Evolutionary conservation across 2,329 filamentous ascomycete genomes (phyloP).

Genomic region (Fusarium odoratissimum): DNA sequence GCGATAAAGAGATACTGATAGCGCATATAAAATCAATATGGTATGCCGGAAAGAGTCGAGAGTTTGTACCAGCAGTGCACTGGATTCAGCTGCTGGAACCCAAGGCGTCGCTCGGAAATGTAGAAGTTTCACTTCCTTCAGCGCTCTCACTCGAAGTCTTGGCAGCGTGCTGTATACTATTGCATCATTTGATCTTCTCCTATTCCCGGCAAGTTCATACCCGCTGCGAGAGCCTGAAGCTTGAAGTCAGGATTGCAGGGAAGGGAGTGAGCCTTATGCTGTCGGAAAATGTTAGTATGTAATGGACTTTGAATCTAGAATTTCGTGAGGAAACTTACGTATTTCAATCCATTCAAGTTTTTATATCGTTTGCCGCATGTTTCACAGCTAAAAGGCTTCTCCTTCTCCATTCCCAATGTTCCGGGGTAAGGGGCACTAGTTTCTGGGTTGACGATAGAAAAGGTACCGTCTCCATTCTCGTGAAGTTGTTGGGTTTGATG

Average conservation of each 20-base stretch:
- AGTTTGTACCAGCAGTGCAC: constrained; percentile 3
- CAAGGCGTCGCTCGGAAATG: not conserved
- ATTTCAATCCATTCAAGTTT: constrained; percentile 98
- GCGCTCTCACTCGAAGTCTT: not conserved
- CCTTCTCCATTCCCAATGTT: constrained; percentile 99
- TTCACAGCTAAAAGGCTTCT: constrained; percentile 98
- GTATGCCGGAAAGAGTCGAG: constrained; percentile 32
- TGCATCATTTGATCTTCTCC: constrained; percentile 58
- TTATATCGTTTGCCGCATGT: constrained; percentile 98
- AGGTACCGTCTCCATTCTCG: constrained; percentile 96
- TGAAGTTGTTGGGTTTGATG: constrained; percentile 97
- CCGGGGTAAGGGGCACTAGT: constrained; percentile 95
- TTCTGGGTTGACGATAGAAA: constrained; percentile 97
- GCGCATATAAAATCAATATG: constrained; percentile 20
- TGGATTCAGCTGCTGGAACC: constrained; percentile 1
- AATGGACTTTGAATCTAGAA: not conserved
- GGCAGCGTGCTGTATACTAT: constrained; percentile 26
- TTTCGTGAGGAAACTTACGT: constrained; percentile 64
- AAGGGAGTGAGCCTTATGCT: constrained; percentile 85
- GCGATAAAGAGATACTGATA: constrained; percentile 28
- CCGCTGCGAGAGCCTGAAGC: constrained; percentile 57
- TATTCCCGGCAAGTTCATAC: constrained; percentile 57
- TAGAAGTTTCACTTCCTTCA: not conserved
- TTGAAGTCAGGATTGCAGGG: constrained; percentile 87
- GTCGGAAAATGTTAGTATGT: constrained; percentile 48